phyloP scores from a whole-genome alignment of 2,329 filamentous ascomycete genomes.

The Fusarium redolens region DNA sequence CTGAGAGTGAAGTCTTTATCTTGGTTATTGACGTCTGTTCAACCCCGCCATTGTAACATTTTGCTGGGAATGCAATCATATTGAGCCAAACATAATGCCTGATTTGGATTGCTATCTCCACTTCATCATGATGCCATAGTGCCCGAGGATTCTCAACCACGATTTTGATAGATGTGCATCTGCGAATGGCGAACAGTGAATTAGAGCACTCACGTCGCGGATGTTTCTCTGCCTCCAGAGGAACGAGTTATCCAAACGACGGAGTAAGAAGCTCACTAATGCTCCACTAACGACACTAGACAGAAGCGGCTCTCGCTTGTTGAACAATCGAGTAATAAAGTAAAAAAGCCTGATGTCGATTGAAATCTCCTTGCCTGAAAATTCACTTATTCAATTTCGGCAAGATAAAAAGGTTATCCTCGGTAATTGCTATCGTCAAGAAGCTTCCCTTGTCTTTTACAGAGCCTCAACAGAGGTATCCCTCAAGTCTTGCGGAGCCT shows the following conservation, averaged over 20 bases:
- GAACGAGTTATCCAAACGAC: rapidly evolving
- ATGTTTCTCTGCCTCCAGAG: no score
- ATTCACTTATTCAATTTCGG: not conserved
- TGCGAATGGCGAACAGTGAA: not conserved
- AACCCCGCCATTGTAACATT: conserved; percentile 2
- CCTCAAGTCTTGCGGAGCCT: not conserved
- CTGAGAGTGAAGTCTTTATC: not conserved
- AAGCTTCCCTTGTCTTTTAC: not conserved
- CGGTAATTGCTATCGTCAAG: not conserved
- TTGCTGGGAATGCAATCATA: not conserved
- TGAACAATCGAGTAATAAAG: rapidly evolving
- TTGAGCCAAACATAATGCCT: not conserved
- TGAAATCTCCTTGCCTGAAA: rapidly evolving
- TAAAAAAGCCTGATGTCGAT: rapidly evolving
- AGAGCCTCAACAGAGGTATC: not conserved
- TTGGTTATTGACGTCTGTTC: not conserved
- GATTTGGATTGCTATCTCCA: not conserved
- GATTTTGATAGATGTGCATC: no score
- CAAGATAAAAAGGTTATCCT: rapidly evolving
- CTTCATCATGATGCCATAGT: not conserved
- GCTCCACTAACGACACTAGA: rapidly evolving
- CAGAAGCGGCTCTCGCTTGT: rapidly evolving
- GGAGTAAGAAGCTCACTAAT: rapidly evolving
- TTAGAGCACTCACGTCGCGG: rapidly evolving
- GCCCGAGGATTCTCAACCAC: not conserved